Conservation (phyloP, 1,284 basidiomycete species). For the Gymnopus androsaceus region DNA sequence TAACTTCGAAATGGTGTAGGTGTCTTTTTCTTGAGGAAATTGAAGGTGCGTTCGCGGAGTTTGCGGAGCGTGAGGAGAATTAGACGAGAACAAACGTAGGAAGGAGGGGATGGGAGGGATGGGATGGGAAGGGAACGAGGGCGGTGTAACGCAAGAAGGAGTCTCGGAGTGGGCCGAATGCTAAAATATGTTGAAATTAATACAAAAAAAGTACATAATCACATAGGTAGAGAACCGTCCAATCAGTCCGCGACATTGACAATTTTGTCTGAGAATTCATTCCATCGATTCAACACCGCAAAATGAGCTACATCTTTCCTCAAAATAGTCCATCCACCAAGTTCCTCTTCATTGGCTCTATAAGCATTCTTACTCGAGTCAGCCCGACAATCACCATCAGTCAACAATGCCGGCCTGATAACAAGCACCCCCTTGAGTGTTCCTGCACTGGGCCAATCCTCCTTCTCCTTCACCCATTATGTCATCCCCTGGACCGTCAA, state of each 20-base stretch:
- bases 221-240: no score
- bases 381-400: conserved; percentile 55
- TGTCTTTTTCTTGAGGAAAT: no score
- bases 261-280: conserved; percentile 49
- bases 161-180: no score
- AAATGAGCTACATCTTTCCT: conserved; percentile 68
- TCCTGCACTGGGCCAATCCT: conserved; percentile 44
- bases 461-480: conserved; percentile 36
- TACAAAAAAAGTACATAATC: no score
- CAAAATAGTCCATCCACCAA: conserved; percentile 53
- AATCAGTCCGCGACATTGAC: conserved; percentile 44
- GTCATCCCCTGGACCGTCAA: conserved; percentile 33
- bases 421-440: conserved; percentile 45
- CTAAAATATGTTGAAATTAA: no score
- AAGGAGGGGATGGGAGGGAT: no score
- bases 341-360: conserved; percentile 36
- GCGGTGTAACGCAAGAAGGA: no score
- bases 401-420: conserved; percentile 57
- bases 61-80: no score
- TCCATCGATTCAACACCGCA: conserved; percentile 48
- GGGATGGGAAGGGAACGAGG: no score
- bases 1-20: no score
- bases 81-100: no score
- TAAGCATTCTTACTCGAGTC: conserved; percentile 36
- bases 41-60: no score